A percentile compares a stretch with the other conserved stretches of the same genome.
Conservation (phyloP, 2,329 filamentous ascomycete species). For the Thelonectria olida region DNA sequence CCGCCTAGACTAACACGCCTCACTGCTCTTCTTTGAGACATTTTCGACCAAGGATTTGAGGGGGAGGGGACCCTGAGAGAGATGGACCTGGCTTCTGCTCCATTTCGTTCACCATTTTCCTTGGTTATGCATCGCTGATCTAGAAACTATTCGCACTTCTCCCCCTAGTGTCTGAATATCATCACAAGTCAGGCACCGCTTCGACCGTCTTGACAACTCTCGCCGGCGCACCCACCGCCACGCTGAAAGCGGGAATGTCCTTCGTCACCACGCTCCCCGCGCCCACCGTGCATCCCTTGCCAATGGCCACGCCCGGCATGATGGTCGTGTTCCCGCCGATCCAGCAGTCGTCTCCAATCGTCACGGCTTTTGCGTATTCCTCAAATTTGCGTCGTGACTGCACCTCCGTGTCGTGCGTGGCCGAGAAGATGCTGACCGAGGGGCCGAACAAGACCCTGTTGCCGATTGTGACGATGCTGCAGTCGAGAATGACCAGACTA, state of each 20-base stretch:
- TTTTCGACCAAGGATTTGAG: background rate
- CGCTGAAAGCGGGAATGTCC: constrained; percentile 56
- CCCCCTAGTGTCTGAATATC: background rate
- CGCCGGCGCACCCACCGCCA: constrained; percentile 58
- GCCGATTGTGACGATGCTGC: constrained; percentile 73
- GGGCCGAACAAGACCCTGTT: constrained; percentile 76
- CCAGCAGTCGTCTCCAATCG: constrained; percentile 64
- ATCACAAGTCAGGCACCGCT: constrained; percentile 44
- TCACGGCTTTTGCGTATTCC: constrained; percentile 55
- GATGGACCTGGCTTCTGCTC: too few species aligned
- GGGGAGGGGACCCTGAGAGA: too few species aligned
- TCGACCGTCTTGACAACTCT: constrained; percentile 57
- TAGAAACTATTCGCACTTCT: background rate
- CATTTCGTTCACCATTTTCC: background rate
- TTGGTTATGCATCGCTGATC: background rate
- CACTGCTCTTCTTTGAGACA: too few species aligned
- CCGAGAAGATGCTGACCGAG: constrained; percentile 74
- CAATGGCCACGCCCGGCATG: constrained; percentile 61
- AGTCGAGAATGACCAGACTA: constrained; percentile 73
- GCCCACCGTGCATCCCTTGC: constrained; percentile 60
- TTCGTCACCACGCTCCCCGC: constrained; percentile 59
- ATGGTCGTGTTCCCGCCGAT: constrained; percentile 60
- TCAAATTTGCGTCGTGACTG: constrained; percentile 53
- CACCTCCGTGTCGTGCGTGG: constrained; percentile 70
- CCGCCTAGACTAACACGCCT: too few species aligned